Conservation (phyloP, 139 green algal species). For the Micractinium conductrix region DNA sequence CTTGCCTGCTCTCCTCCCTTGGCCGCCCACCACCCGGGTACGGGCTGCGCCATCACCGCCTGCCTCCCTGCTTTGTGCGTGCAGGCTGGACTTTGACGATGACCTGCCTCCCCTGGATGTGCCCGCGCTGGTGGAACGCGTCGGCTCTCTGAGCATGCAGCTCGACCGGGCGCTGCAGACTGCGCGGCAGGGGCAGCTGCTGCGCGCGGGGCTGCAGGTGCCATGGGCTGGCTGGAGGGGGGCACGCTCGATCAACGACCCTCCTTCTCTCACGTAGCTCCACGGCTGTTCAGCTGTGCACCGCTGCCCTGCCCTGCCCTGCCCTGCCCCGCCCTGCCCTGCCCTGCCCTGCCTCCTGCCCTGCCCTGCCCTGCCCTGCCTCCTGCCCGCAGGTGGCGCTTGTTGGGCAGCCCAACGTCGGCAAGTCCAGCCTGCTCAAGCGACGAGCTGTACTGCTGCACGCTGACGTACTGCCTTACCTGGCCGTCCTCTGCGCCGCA, state of each 20-base stretch:
- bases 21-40: too few relatives aligned
- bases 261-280: too few relatives aligned
- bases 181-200: constrained; percentile 66
- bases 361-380: not conserved
- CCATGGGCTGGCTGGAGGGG: not conserved
- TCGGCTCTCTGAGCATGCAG: constrained; percentile 49
- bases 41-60: not conserved
- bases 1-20: not conserved
- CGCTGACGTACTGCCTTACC: not conserved
- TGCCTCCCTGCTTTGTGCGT: not conserved
- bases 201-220: constrained; percentile 76
- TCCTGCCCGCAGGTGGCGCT: constrained; percentile 74
- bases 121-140: constrained; percentile 44
- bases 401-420: constrained; percentile 93
- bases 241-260: too few relatives aligned
- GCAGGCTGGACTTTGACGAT: constrained; percentile 95
- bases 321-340: not conserved
- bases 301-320: not conserved
- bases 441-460: constrained; percentile 24
- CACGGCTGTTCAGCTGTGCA: not conserved
- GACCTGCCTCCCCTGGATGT: constrained; percentile 87
- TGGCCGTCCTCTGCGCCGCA: constrained; percentile 11
- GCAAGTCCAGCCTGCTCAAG: constrained; percentile 95
- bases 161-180: constrained; percentile 67
- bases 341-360: too few relatives aligned